Evolutionary conservation across 2,329 filamentous ascomycete genomes (phyloP).

Genomic region (Akanthomyces muscarius): DNA sequence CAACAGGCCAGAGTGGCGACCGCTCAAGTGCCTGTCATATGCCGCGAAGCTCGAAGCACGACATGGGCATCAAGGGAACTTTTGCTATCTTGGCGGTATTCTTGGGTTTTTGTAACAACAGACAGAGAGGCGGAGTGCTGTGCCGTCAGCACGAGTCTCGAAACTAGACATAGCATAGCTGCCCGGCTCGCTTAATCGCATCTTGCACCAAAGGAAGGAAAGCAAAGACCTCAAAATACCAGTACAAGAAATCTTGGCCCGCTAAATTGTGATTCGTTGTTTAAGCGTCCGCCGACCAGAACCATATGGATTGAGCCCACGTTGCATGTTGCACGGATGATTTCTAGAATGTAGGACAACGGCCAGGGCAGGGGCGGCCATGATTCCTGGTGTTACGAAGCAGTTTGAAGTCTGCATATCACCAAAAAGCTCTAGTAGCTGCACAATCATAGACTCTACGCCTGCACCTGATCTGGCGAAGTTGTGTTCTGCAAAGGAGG

Average conservation of each 20-base stretch:
- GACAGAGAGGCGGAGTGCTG: not conserved
- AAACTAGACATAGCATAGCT: not conserved
- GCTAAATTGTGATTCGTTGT: not conserved
- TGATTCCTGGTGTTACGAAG: not conserved
- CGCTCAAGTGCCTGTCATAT: not conserved
- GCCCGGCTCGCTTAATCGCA: not conserved
- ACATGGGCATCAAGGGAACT: not conserved
- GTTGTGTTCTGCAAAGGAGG: not conserved
- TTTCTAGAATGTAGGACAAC: constrained; percentile 14
- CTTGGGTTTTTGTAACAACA: not conserved
- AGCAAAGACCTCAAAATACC: not conserved
- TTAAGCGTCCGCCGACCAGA: not conserved
- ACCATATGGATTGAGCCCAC: not conserved
- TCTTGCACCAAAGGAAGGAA: not conserved
- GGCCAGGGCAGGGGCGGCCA: not conserved
- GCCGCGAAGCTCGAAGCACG: not conserved
- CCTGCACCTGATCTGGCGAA: not conserved
- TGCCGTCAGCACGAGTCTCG: not conserved
- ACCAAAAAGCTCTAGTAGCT: not conserved
- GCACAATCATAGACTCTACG: not conserved
- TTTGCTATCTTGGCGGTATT: too few species aligned
- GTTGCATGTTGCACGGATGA: not conserved
- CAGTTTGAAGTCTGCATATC: not conserved
- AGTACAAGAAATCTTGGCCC: not conserved
- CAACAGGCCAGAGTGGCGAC: not conserved